Evolutionary conservation across 2,329 filamentous ascomycete genomes (phyloP), one percentile per base, ranked within the genome.

Genomic region (Pseudogymnoascus sp.): DNA sequence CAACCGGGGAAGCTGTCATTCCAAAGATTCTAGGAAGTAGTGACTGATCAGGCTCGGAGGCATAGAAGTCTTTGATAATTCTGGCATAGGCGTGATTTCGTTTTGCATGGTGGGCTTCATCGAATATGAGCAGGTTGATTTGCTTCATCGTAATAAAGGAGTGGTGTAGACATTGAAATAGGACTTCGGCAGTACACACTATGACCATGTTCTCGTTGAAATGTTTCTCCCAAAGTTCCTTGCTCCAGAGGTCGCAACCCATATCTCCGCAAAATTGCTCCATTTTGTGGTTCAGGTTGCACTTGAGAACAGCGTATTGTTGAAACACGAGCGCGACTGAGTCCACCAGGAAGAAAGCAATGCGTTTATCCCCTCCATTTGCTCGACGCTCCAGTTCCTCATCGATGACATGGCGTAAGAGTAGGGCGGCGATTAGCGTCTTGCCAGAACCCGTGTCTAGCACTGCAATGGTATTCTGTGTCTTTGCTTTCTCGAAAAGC

Each of bases 361-460:
- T 83, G 28, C 88, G 87, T 38, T 79, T 83, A 0, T 78, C 70
- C 31, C 80, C 79, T 1, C 88, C 88, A 1, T 76, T 69, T 0
- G 79, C 81, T 40, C 92, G 84, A 66, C 85, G 78, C 65, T 90
- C 86, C 1, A 97, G 76, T 73, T 99, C 95, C 64, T 88, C 79
- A 40, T 91, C 85, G 31, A 97, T 81, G 8, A 85, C 81, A 72
- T 96, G 84, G 40, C 87, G 85, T 23, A 97, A 81, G 4, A 99
- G 80, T 2, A 97, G 81, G 0, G 91, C 92, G 0, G 95, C 93
- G 68, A 99, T 97, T n/a, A 97, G 80, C 0, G 95, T 99, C 76
- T 99, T 99, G 2, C 95, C 95, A 3, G 91, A 92, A 87, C 86
- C 91, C n/a, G 93, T 97, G 70, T 96, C 92, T 1, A 97, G 81